Percentiles rank a stretch among this genome's conserved stretches.
phyloP scores from a whole-genome alignment of 2,329 filamentous ascomycete genomes.

The Zasmidium cellare region DNA sequence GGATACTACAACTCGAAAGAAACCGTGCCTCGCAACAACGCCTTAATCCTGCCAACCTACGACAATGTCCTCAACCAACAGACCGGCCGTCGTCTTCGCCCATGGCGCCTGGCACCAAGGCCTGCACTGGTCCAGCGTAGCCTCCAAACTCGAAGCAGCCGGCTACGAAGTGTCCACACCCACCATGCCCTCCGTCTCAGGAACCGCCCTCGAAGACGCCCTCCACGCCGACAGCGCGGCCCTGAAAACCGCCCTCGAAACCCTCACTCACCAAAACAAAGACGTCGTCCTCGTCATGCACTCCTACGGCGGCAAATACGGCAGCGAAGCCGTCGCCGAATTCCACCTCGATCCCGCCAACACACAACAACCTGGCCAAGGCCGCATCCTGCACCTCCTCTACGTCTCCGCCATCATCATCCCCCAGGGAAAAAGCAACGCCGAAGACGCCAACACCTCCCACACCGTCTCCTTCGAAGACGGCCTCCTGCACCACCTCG shows the following conservation, averaged over 20 bases:
- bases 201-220: conserved; percentile 4
- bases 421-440: not conserved
- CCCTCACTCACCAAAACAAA: conserved; percentile 21
- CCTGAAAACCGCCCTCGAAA: conserved; percentile 14
- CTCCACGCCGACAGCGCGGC: conserved; percentile 8
- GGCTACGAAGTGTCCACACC: conserved; percentile 12
- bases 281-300: conserved; percentile 33
- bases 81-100: conserved; percentile 12
- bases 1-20: no score
- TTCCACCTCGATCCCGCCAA: not conserved
- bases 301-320: conserved; percentile 34
- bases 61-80: conserved; percentile 1
- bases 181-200: conserved; percentile 1
- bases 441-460: not conserved
- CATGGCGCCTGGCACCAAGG: conserved; percentile 16
- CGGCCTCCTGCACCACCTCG: conserved; percentile 8
- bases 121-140: conserved; percentile 7
- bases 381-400: conserved; percentile 11
- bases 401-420: conserved; percentile 15
- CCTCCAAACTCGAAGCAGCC: not conserved
- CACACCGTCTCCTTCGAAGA: not conserved
- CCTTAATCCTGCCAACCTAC: not conserved
- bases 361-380: not conserved
- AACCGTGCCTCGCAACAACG: no score
- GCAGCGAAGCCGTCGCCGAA: conserved; percentile 27